These are phyloP conservation scores for Dioscorea zingiberensis DNA, from an alignment of 106 monocot species.

Conservation along the genomic window DNA sequence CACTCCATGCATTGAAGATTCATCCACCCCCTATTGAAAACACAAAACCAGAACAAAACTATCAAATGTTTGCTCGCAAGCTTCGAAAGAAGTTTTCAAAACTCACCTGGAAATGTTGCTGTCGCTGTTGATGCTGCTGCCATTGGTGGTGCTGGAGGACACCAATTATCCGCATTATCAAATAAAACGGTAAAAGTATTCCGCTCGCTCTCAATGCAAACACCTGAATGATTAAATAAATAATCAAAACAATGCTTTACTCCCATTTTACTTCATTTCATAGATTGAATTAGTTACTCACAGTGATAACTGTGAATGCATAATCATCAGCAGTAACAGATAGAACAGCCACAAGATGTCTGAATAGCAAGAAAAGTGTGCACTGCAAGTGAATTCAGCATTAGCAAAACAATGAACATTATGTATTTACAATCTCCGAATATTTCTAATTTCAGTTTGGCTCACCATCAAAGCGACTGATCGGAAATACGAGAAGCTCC, in stretches of 20 bases:
- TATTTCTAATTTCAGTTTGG: background rate
- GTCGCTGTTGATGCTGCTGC: too few species aligned
- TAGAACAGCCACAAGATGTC: conserved; percentile 35
- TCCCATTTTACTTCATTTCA: background rate
- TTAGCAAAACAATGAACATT: background rate
- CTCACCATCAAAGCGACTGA: conserved; percentile 34
- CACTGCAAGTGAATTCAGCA: conserved; percentile 26
- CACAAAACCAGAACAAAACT: background rate
- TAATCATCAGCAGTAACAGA: conserved; percentile 31
- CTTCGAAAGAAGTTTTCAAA: background rate
- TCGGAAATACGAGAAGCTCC: conserved; percentile 20
- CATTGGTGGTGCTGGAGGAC: conserved; percentile 24
- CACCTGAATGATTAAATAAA: conserved; percentile 23
- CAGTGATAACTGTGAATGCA: conserved; percentile 35
- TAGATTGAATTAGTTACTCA: conserved; percentile 20
- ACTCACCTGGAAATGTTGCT: conserved; percentile 11
- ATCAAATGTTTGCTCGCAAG: too few species aligned
- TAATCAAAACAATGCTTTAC: background rate
- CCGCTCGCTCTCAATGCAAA: conserved; percentile 49
- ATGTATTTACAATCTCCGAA: too few species aligned
- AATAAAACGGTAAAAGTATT: conserved; percentile 55
- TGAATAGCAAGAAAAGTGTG: conserved; percentile 30
- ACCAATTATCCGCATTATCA: conserved; percentile 37
- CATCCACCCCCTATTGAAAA: background rate
- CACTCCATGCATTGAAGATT: background rate